phyloP scores from a whole-genome alignment of 1,284 basidiomycete genomes.

The Pseudozyma tsukubaensis region DNA sequence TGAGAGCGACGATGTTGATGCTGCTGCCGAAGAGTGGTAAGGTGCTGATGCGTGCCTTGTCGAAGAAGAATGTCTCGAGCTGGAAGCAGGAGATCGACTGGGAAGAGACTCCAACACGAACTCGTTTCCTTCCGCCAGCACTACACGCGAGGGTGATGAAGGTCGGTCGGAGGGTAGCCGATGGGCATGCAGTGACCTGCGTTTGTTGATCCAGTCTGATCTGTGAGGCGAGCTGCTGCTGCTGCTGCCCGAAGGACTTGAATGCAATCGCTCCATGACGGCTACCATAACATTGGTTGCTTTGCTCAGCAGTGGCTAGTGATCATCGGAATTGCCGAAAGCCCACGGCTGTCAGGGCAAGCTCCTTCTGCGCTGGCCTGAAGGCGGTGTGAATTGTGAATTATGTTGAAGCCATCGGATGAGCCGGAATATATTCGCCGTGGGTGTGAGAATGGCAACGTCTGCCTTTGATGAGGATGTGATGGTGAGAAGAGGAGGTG shows the following conservation, averaged over 20 bases:
- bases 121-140: slow-evolving; percentile 36
- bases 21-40: background rate
- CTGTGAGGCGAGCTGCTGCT: slow-evolving; percentile 12
- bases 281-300: background rate
- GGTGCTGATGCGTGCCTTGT: slow-evolving; percentile 18
- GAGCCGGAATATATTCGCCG: too few species aligned
- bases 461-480: background rate
- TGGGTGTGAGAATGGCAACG: background rate
- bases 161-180: background rate
- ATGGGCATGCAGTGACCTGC: slow-evolving; percentile 9
- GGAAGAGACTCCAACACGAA: slow-evolving; percentile 37
- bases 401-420: too few species aligned
- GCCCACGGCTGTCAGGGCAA: background rate
- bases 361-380: background rate
- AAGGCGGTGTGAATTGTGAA: background rate
- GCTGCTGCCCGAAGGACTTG: slow-evolving; percentile 9
- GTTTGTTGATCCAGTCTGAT: slow-evolving; percentile 6
- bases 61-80: background rate
- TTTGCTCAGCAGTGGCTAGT: background rate
- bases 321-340: slow-evolving; percentile 15
- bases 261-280: background rate
- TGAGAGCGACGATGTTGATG: slow-evolving; percentile 7
- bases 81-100: slow-evolving; percentile 6
- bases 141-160: slow-evolving; percentile 15
- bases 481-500: background rate